Percentiles rank a stretch among this genome's conserved stretches.
Evolutionary conservation across 2,329 filamentous ascomycete species (phyloP).

Genomic region (Rutstroemia sydowiana): DNA sequence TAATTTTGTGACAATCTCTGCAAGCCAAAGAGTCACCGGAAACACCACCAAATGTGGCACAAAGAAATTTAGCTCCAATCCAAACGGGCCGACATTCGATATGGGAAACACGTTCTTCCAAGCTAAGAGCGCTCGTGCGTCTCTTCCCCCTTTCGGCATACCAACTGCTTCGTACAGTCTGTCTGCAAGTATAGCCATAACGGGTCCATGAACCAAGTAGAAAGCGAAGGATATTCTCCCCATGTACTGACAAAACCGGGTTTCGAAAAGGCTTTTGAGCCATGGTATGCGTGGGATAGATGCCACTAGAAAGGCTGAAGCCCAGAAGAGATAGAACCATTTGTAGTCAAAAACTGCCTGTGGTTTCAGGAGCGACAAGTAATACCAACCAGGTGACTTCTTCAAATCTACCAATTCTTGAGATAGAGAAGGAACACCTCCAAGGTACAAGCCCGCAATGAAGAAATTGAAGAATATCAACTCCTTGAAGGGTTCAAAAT

Average conservation of each 20-base stretch:
- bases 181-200: constrained; percentile 43
- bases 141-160: background rate
- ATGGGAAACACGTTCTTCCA: constrained; percentile 52
- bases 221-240: constrained; percentile 55
- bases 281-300: constrained; percentile 49
- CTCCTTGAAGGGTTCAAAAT: constrained; percentile 41
- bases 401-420: constrained; percentile 42
- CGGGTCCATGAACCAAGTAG: constrained; percentile 57
- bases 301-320: constrained; percentile 48
- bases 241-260: constrained; percentile 51
- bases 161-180: constrained; percentile 8
- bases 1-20: constrained; percentile 47
- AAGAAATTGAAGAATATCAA: constrained; percentile 48
- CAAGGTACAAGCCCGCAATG: constrained; percentile 45
- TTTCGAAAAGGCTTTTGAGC: constrained; percentile 53
- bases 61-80: constrained; percentile 53
- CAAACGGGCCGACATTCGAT: constrained; percentile 48
- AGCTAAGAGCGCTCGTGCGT: constrained; percentile 35
- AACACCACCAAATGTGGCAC: constrained; percentile 52
- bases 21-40: constrained; percentile 51
- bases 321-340: constrained; percentile 62
- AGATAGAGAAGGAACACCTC: constrained; percentile 51
- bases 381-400: constrained; percentile 42
- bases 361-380: constrained; percentile 47
- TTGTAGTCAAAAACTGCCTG: constrained; percentile 60